These are phyloP conservation scores for Coemansia sp. DNA, from an alignment of 192 early-diverging fungal genomes.

Conservation along the genomic window DNA sequence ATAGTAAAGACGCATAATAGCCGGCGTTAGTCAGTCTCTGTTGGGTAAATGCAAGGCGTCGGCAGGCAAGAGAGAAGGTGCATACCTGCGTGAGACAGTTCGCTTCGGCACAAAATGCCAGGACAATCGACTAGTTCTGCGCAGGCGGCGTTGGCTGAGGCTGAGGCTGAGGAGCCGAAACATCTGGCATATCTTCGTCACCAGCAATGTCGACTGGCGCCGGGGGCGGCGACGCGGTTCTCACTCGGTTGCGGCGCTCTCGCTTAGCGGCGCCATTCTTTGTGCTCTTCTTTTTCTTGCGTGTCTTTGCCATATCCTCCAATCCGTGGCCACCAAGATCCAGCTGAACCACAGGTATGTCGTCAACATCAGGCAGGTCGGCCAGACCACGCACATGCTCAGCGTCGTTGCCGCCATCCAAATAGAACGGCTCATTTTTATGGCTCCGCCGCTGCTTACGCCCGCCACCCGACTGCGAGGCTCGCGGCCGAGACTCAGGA, in stretches of 20 bases:
- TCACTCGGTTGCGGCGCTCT: slow-evolving; percentile 15
- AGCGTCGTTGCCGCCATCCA: slow-evolving; percentile 29
- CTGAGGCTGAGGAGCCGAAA: background rate
- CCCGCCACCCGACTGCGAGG: slow-evolving; percentile 25
- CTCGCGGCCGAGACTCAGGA: slow-evolving; percentile 21
- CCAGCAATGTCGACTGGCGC: slow-evolving; percentile 42
- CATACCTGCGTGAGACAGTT: background rate
- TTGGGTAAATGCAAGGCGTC: background rate
- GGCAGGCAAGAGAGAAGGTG: background rate
- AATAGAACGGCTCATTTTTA: slow-evolving; percentile 63
- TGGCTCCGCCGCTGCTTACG: slow-evolving; percentile 27
- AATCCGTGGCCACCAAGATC: slow-evolving; percentile 46
- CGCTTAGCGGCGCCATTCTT: slow-evolving; percentile 2
- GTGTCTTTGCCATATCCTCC: background rate
- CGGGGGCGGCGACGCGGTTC: slow-evolving; percentile 32
- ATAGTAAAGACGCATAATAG: background rate
- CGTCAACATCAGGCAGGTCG: slow-evolving; percentile 71
- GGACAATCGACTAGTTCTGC: background rate
- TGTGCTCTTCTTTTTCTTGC: slow-evolving; percentile 23
- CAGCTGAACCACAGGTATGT: slow-evolving; percentile 78
- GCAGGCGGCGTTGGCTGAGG: background rate
- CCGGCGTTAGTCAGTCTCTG: background rate
- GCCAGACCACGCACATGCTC: slow-evolving; percentile 26
- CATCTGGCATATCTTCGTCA: slow-evolving; percentile 45
- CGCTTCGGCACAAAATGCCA: background rate